phyloP scores from a whole-genome alignment of 2,329 filamentous ascomycete species.

The Colletotrichum sp. region DNA sequence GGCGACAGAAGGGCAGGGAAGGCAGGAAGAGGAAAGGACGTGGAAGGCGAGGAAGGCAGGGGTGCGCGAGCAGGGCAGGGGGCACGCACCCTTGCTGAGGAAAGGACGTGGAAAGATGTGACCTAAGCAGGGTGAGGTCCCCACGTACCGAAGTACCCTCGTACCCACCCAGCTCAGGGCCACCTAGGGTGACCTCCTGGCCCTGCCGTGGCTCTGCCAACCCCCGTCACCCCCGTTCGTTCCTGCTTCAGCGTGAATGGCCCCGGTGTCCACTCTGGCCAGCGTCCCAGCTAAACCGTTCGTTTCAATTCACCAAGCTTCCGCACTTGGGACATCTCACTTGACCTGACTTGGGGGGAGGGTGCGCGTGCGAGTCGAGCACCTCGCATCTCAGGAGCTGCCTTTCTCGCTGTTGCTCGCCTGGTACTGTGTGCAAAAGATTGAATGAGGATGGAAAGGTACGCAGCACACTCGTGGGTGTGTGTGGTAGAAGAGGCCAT shows the following conservation, averaged over 20 bases:
- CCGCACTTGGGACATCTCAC: constrained; percentile 15
- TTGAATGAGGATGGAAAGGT: background rate
- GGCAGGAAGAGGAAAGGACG: background rate
- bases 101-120: background rate
- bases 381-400: background rate
- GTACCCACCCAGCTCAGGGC: background rate
- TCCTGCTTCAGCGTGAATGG: constrained; percentile 18
- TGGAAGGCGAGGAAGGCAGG: background rate
- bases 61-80: background rate
- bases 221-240: constrained; percentile 4
- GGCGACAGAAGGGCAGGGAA: background rate
- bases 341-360: constrained; percentile 21
- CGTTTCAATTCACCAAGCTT: constrained; percentile 22
- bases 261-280: background rate
- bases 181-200: background rate
- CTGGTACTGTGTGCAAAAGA: background rate
- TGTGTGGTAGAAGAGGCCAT: background rate
- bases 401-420: background rate
- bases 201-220: background rate
- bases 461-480: background rate
- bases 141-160: background rate
- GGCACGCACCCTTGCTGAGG: background rate
- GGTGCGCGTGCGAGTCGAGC: constrained; percentile 7
- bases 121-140: background rate
- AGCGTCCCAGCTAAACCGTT: constrained; percentile 18